Evolutionary conservation across 2,329 filamentous ascomycete genomes (phyloP).

Genomic region (Mycosphaerelloides madeirae): DNA sequence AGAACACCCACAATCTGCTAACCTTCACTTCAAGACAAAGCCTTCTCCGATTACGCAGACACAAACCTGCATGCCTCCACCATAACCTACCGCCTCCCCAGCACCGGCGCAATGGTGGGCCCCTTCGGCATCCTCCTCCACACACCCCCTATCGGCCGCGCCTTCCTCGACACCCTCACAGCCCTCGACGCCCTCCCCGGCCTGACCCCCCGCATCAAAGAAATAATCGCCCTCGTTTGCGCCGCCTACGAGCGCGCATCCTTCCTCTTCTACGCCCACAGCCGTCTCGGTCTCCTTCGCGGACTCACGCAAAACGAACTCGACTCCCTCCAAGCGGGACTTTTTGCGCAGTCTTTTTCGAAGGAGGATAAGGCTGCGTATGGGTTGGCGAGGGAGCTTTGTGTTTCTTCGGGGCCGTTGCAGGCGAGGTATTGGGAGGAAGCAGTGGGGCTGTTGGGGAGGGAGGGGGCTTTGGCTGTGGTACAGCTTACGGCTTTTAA

Average conservation of each 20-base stretch:
- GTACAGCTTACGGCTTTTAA: conserved; percentile 9
- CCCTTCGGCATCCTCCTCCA: conserved; percentile 11
- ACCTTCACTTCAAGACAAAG: conserved; percentile 2
- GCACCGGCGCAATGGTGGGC: conserved; percentile 11
- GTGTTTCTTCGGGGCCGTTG: conserved; percentile 5
- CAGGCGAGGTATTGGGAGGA: conserved; percentile 9
- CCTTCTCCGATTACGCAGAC: conserved; percentile 7
- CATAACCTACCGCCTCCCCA: conserved; percentile 10
- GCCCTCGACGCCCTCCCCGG: conserved; percentile 6
- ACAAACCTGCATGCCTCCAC: background rate
- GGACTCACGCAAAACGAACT: conserved; percentile 10
- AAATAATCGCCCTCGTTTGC: conserved; percentile 12
- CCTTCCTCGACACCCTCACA: conserved; percentile 6
- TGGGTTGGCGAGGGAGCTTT: conserved; percentile 9
- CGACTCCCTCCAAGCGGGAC: conserved; percentile 6
- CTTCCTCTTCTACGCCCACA: conserved; percentile 8
- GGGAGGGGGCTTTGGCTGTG: conserved; percentile 2
- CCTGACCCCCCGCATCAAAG: conserved; percentile 2
- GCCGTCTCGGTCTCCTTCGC: background rate
- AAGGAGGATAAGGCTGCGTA: conserved; percentile 7
- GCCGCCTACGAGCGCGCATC: conserved; percentile 6
- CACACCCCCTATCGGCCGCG: conserved; percentile 9
- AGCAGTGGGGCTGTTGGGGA: conserved; percentile 6
- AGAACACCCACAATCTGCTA: no score
- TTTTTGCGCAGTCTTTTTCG: conserved; percentile 7